phyloP scores from a whole-genome alignment of 805 yeast species.

The Cyberlindnera mycetangii region DNA sequence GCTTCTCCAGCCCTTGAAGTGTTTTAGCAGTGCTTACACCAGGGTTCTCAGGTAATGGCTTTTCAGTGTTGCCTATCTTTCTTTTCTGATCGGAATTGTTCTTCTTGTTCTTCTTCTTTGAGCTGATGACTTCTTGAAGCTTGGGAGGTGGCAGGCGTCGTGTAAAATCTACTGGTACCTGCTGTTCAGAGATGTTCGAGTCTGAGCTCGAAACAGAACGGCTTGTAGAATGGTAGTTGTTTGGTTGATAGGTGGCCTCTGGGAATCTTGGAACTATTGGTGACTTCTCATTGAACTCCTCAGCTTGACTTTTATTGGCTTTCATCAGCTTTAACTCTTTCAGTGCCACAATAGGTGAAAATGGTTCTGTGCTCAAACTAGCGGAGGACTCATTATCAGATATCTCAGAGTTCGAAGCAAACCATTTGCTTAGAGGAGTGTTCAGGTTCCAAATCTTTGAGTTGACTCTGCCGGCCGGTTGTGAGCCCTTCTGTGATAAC shows the following conservation, averaged over 20 bases:
- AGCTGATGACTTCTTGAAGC: conserved; percentile 13
- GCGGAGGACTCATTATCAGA: conserved; percentile 11
- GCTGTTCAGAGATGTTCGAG: conserved; percentile 14
- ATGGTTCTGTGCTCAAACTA: conserved; percentile 24
- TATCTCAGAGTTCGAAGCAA: conserved; percentile 19
- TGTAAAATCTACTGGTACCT: conserved; percentile 10
- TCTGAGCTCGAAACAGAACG: conserved; percentile 8
- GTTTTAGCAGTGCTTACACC: neutral
- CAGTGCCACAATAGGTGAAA: conserved; percentile 25
- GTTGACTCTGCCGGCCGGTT: conserved; percentile 2
- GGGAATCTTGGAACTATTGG: conserved; percentile 27
- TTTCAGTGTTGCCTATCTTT: neutral
- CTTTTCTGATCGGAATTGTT: neutral
- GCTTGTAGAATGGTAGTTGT: conserved; percentile 6
- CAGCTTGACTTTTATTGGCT: conserved; percentile 7
- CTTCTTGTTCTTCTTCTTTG: conserved; percentile 3
- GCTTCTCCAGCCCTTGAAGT: conserved; percentile 22
- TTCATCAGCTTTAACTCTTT: conserved; percentile 25
- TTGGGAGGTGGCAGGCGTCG: conserved; percentile 12
- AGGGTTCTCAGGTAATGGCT: conserved; percentile 26
- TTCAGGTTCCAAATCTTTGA: conserved; percentile 23
- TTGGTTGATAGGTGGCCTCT: conserved; percentile 13
- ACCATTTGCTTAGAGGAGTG: conserved; percentile 30
- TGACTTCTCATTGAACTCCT: conserved; percentile 16
- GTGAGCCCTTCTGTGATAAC: conserved; percentile 21